Percentiles rank a stretch among this genome's conserved stretches.
Conservation (phyloP, 2,329 filamentous ascomycete genomes). For the Monilinia polystroma region DNA sequence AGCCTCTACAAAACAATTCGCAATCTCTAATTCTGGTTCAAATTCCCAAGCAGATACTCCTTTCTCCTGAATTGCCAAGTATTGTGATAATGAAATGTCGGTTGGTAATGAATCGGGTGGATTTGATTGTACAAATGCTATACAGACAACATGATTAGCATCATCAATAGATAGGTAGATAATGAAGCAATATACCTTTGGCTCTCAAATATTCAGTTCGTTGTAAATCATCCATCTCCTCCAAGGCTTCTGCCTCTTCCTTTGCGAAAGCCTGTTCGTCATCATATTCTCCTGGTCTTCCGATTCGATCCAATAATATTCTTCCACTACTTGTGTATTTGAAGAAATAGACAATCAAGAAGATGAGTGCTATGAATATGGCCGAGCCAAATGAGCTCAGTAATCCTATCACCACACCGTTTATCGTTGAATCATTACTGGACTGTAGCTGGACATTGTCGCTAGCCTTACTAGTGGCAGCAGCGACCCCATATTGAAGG, state of each 20-base stretch:
- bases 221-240: conserved; percentile 92
- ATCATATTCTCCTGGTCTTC: conserved; percentile 92
- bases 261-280: conserved; percentile 93
- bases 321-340: conserved; percentile 83
- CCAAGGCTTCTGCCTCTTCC: conserved; percentile 92
- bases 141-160: conserved; percentile 7
- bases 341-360: conserved; percentile 88
- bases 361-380: conserved; percentile 74
- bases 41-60: conserved; percentile 99
- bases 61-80: conserved; percentile 97
- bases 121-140: conserved; percentile 91
- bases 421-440: conserved; percentile 48
- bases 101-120: conserved; percentile 93
- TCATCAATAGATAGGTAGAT: neutral
- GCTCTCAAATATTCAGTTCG: conserved; percentile 88
- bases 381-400: conserved; percentile 93
- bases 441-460: conserved; percentile 11
- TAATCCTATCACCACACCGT: conserved; percentile 90
- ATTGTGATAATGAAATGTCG: conserved; percentile 96
- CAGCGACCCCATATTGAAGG: neutral
- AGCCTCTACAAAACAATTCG: conserved; percentile 96
- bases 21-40: conserved; percentile 97
- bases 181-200: conserved; percentile 65
- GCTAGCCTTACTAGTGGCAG: neutral
- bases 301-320: conserved; percentile 90